These are phyloP conservation scores for Furcasterigmium sp. DNA, from an alignment of 2,329 filamentous ascomycete species.

Conservation along the genomic window DNA sequence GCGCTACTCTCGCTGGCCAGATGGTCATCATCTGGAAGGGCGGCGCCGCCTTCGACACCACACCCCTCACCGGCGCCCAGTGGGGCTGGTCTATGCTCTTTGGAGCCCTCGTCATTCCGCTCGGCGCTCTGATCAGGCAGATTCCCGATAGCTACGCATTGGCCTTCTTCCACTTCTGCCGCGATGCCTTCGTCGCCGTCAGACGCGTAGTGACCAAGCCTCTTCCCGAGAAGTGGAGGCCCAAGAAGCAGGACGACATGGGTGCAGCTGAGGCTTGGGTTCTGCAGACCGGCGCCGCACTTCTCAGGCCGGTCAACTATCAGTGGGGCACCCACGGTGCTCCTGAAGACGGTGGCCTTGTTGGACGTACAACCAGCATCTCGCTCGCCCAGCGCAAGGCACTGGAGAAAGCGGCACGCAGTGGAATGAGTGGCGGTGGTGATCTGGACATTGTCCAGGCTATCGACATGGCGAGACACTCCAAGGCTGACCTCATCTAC, in stretches of 20 bases:
- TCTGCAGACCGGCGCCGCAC: slow-evolving; percentile 15
- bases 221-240: slow-evolving; percentile 11
- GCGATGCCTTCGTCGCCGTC: slow-evolving; percentile 22
- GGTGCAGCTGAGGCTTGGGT: slow-evolving; percentile 15
- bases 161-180: slow-evolving; percentile 6
- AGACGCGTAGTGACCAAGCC: slow-evolving; percentile 10
- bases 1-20: slow-evolving; percentile 64
- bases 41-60: slow-evolving; percentile 60
- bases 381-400: slow-evolving; percentile 15
- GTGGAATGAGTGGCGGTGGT: slow-evolving; percentile 4
- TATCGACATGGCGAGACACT: slow-evolving; percentile 8
- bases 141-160: slow-evolving; percentile 37
- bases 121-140: slow-evolving; percentile 41
- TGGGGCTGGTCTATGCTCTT: slow-evolving; percentile 69
- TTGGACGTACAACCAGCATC: slow-evolving; percentile 12
- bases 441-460: slow-evolving; percentile 11
- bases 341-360: slow-evolving; percentile 7
- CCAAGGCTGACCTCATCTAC: slow-evolving; percentile 5
- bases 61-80: slow-evolving; percentile 54
- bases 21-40: slow-evolving; percentile 69
- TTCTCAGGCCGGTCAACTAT: slow-evolving; percentile 15
- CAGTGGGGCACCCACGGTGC: slow-evolving; percentile 13
- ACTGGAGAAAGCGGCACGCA: slow-evolving; percentile 6
- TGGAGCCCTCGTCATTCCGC: slow-evolving; percentile 60
- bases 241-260: slow-evolving; percentile 11